phyloP scores from a whole-genome alignment of 2,329 filamentous ascomycete genomes.

The Verruconis gallopava region DNA sequence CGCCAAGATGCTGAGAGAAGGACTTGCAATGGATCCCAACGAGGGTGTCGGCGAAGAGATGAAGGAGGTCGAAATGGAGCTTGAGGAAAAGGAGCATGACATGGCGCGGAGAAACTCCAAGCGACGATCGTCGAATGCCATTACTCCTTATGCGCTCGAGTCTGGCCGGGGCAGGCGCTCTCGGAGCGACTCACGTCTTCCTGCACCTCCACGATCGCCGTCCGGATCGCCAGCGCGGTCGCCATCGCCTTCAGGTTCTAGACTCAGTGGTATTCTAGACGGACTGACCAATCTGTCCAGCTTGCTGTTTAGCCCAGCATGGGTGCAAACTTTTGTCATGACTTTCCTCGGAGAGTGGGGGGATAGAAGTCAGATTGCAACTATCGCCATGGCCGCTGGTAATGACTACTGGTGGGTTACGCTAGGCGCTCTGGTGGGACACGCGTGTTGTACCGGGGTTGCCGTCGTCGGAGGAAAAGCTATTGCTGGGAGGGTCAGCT shows the following conservation, averaged over 20 bases:
- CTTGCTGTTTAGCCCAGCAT: constrained; percentile 81
- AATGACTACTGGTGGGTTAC: constrained; percentile 99
- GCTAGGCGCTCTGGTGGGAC: constrained; percentile 71
- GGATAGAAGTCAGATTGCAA: constrained; percentile 93
- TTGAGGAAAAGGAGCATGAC: constrained; percentile 79
- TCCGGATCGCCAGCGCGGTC: constrained; percentile 40
- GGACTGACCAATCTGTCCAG: constrained; percentile 80
- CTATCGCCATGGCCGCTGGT: constrained; percentile 95
- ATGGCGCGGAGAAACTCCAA: constrained; percentile 49
- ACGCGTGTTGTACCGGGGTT: constrained; percentile 78
- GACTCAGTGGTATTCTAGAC: constrained; percentile 38
- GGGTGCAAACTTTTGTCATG: constrained; percentile 99
- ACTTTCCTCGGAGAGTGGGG: constrained; percentile 98
- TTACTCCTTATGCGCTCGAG: constrained; percentile 67
- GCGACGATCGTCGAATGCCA: constrained; percentile 44
- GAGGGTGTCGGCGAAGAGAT: constrained; percentile 94
- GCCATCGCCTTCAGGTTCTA: constrained; percentile 37
- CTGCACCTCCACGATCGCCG: constrained; percentile 67
- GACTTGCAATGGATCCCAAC: constrained; percentile 73
- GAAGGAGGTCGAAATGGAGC: constrained; percentile 88
- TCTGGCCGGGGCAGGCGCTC: constrained; percentile 61
- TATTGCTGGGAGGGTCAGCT: constrained; percentile 84
- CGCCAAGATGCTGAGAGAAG: constrained; percentile 69
- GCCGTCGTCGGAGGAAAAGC: constrained; percentile 87
- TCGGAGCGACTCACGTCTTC: constrained; percentile 60